A percentile compares a stretch with the other conserved stretches of the same genome.
Evolutionary conservation across 2,329 filamentous ascomycete genomes (phyloP).

Genomic region (Metarhizium sp.): DNA sequence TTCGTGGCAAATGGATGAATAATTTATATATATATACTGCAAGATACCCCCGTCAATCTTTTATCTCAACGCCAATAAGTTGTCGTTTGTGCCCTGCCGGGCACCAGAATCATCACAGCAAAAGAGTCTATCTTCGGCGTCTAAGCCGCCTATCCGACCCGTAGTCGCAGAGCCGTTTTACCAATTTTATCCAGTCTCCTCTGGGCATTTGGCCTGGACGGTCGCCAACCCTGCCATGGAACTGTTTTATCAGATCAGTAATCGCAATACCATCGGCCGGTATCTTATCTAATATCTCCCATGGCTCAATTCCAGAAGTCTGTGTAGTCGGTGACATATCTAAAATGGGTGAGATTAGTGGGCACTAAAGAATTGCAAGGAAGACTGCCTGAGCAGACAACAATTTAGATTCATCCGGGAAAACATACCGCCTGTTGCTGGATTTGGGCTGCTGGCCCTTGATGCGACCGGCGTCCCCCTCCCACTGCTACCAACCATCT

Average conservation of each 20-base stretch:
- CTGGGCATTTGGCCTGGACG: constrained; percentile 41
- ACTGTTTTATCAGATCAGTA: constrained; percentile 42
- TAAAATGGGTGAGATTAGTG: constrained; percentile 1
- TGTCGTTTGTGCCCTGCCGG: neutral
- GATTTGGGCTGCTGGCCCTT: constrained; percentile 50
- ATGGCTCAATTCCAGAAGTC: constrained; percentile 30
- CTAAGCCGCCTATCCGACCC: constrained; percentile 43
- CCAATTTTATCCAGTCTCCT: constrained; percentile 48
- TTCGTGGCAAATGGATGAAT: constrained; percentile 95
- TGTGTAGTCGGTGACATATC: constrained; percentile 27
- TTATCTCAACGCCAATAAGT: neutral
- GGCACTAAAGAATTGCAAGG: neutral
- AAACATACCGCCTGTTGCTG: constrained; percentile 29
- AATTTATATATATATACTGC: constrained; percentile 14
- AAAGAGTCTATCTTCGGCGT: constrained; percentile 23
- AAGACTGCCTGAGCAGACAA: neutral
- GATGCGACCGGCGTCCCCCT: constrained; percentile 48
- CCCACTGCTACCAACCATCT: constrained; percentile 36
- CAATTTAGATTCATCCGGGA: neutral
- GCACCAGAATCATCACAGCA: neutral
- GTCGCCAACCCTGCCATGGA: constrained; percentile 43
- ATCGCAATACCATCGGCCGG: constrained; percentile 46
- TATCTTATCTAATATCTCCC: constrained; percentile 46
- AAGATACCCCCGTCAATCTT: neutral
- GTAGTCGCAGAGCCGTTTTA: constrained; percentile 46